Evolutionary conservation across 352 stramenopile genomes (phyloP).

Genomic region (Phytophthora pluvialis): DNA sequence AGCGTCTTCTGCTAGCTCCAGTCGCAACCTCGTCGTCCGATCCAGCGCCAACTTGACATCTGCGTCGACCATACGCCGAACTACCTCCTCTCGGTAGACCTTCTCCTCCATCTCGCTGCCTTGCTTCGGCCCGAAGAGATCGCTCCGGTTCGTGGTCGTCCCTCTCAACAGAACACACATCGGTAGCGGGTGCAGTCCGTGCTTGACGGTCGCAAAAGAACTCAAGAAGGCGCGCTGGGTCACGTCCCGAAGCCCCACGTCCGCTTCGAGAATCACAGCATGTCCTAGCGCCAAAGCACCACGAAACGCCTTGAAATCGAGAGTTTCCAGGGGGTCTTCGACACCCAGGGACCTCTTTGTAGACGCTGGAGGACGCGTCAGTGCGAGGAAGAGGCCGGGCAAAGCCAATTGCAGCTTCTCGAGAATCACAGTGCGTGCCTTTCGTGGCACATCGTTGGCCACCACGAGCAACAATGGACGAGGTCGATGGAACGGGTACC

Average conservation of each 20-base stretch:
- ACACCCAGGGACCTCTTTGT: slow-evolving; percentile 7
- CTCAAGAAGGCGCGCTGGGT: slow-evolving; percentile 64
- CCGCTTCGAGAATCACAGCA: slow-evolving; percentile 76
- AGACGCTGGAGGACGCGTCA: slow-evolving; percentile 49
- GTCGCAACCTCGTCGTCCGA: slow-evolving; percentile 23
- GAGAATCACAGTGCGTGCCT: slow-evolving; percentile 46
- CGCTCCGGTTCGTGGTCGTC: slow-evolving; percentile 54
- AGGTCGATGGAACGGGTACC: slow-evolving; percentile 43
- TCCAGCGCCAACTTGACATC: slow-evolving; percentile 66
- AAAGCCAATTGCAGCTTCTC: slow-evolving; percentile 50
- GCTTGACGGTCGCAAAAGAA: slow-evolving; percentile 69
- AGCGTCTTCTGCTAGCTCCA: slow-evolving; percentile 26
- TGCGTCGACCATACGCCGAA: slow-evolving; percentile 43
- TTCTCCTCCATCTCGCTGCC: slow-evolving; percentile 21
- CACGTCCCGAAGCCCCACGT: slow-evolving; percentile 73
- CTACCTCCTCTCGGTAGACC: slow-evolving; percentile 19
- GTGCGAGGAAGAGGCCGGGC: slow-evolving; percentile 73
- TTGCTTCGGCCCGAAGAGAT: slow-evolving; percentile 26
- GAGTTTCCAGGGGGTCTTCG: slow-evolving; percentile 15
- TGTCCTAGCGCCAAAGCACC: slow-evolving; percentile 54
- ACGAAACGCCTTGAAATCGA: slow-evolving; percentile 47
- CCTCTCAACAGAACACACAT: slow-evolving; percentile 71
- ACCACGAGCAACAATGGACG: slow-evolving; percentile 76
- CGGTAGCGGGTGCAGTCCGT: slow-evolving; percentile 63
- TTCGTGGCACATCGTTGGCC: slow-evolving; percentile 64